Evolutionary conservation across 75 land plant species (phyloP).

Genomic region (Pinus tabuliformis): DNA sequence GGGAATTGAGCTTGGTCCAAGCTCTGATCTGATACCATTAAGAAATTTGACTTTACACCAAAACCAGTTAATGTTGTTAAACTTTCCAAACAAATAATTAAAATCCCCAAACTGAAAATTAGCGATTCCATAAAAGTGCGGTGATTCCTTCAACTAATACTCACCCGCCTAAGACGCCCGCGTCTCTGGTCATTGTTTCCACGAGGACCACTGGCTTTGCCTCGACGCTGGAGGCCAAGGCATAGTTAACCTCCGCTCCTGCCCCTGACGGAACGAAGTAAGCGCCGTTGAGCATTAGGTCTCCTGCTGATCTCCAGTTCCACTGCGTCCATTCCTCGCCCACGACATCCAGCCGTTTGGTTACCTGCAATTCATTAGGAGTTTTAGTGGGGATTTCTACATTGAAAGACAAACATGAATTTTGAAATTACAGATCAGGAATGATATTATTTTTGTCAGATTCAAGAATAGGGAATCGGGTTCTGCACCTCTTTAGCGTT

Average conservation of each 20-base stretch:
- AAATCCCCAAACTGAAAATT: too few relatives aligned
- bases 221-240: constrained; percentile 52
- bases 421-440: too few relatives aligned
- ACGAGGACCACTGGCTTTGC: constrained; percentile 56
- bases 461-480: too few relatives aligned
- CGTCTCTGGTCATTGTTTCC: constrained; percentile 36
- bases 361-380: constrained; percentile 46
- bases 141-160: too few relatives aligned
- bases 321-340: constrained; percentile 59
- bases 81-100: too few relatives aligned
- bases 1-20: too few relatives aligned
- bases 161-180: constrained; percentile 45
- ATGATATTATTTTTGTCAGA: too few relatives aligned
- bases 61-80: too few relatives aligned
- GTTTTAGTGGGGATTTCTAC: background rate
- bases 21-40: too few relatives aligned
- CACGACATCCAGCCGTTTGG: constrained; percentile 62
- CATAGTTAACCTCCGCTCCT: constrained; percentile 35
- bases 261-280: constrained; percentile 70
- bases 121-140: too few relatives aligned
- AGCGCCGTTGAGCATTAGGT: constrained; percentile 77
- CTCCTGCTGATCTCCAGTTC: constrained; percentile 85
- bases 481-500: constrained; percentile 20
- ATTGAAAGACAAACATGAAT: too few relatives aligned
- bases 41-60: too few relatives aligned